Evolutionary conservation across 2,329 filamentous ascomycete species (phyloP), one percentile per base, ranked within the genome.

Genomic region (Aspergillus bombycis): DNA sequence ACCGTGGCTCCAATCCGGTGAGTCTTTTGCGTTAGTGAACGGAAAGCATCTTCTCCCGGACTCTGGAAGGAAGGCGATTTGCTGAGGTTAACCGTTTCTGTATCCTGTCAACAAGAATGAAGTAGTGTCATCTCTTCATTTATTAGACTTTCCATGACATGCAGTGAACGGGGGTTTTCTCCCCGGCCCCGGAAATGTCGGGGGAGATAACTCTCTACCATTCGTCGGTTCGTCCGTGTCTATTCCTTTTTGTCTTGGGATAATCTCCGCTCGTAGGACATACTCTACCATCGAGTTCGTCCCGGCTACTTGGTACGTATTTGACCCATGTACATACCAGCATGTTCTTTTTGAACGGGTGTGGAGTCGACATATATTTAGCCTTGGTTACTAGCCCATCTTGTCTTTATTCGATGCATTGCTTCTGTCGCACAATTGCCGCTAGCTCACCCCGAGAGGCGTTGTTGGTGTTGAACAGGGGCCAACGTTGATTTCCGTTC

Each of bases 21-120:
- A 55, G 21, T 55, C 52, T 26, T 55, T 55, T 41, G 48, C 48
- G 48, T 52, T 52, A 52, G 48, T 41, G 38, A 41, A 41, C 38
- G 16, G 19, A n/a, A 36, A 36, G 34, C 16, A 36, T 16, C 14
- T 4, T 52, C 4, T 8, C 46, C 26, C 46, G 26, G 46, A 52
- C 19, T 11, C 28, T 32, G 28, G 48, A 52, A 32, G 6, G 28
- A 12, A 52, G 28, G 6, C 26, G 16, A 32, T 23, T 52, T 52
- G 28, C 46, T 50, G 10, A n/a, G 5, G n/a, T 12, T n/a, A 46
- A 46, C n/a, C 46, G 23, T 50, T 50, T 50, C 46, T 32, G 46
- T 26, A 50, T 30, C 16, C 26, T 30, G 26, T 28, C 14, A 8
- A 19, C 46, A 12, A 28, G 14, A 14, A 48, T 16, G 46, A 19